Percentiles rank a stretch among this genome's conserved stretches.
Evolutionary conservation across 176 grass and related monocot species (phyloP).

Genomic region (Luzula sylvatica): DNA sequence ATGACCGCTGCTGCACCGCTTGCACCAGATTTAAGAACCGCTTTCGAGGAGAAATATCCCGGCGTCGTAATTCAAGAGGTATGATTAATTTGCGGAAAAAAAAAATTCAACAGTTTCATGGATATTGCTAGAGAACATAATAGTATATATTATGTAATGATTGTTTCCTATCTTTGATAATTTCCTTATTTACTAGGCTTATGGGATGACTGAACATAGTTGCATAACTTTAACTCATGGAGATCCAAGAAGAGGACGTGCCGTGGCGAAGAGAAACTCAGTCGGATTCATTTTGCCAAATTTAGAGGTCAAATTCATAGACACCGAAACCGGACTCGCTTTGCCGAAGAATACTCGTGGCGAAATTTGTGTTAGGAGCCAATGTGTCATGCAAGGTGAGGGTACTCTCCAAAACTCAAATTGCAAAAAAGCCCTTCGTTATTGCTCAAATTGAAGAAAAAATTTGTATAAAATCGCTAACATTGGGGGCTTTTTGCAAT

Average conservation of each 20-base stretch:
- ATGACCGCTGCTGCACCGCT: constrained; percentile 82
- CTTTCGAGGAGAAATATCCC: constrained; percentile 54
- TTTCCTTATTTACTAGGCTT: constrained; percentile 26
- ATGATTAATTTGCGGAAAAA: background rate
- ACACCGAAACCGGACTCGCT: constrained; percentile 46
- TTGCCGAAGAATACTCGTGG: constrained; percentile 60
- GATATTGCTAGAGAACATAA: background rate
- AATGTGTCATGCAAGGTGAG: constrained; percentile 77
- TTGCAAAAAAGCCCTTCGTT: too few species aligned
- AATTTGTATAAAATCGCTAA: too few species aligned
- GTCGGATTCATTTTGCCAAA: constrained; percentile 87
- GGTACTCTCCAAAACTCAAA: background rate
- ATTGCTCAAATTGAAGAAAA: too few species aligned
- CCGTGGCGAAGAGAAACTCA: constrained; percentile 54
- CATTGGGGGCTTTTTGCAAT: too few species aligned
- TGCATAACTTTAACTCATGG: constrained; percentile 81
- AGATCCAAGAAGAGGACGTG: constrained; percentile 17
- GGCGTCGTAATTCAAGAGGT: constrained; percentile 72
- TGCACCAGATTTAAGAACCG: constrained; percentile 42
- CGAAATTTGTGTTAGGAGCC: constrained; percentile 74
- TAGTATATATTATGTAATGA: too few species aligned
- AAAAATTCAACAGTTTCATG: background rate
- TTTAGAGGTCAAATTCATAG: constrained; percentile 85
- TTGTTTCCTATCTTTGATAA: too few species aligned
- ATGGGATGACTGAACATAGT: constrained; percentile 87